Conservation (phyloP, 495 filamentous ascomycete species). For the Hypoxylon subgilvum region DNA sequence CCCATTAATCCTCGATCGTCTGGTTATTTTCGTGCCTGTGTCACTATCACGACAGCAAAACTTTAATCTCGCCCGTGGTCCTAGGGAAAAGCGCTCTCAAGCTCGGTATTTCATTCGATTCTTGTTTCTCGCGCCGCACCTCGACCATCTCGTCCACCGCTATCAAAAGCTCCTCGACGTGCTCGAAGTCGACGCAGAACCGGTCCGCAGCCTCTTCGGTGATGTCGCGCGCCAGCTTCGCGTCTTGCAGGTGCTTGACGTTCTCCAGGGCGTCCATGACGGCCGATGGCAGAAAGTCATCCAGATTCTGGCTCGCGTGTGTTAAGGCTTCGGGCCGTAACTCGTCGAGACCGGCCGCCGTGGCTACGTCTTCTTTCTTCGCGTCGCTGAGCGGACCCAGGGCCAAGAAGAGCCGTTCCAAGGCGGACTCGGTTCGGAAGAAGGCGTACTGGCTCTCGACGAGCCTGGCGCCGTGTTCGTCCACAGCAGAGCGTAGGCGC, state of each 20-base stretch:
- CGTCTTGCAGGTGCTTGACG: conserved; percentile 72
- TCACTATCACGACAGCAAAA: conserved; percentile 63
- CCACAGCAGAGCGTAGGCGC: conserved; percentile 55
- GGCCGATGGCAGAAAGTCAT: conserved; percentile 90
- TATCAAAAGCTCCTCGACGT: conserved; percentile 70
- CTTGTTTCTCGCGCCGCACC: conserved; percentile 45
- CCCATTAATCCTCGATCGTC: background rate
- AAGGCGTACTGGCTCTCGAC: conserved; percentile 67
- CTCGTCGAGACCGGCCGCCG: conserved; percentile 49
- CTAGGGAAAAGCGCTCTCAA: conserved; percentile 77
- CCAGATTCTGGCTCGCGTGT: conserved; percentile 74
- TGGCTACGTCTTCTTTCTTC: conserved; percentile 44
- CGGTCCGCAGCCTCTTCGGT: conserved; percentile 82
- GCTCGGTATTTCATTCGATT: conserved; percentile 51
- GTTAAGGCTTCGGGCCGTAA: conserved; percentile 70
- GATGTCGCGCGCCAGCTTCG: conserved; percentile 71
- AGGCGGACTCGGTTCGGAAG: conserved; percentile 75
- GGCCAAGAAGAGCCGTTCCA: conserved; percentile 70
- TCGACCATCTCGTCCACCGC: conserved; percentile 53
- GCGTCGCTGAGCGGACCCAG: conserved; percentile 50
- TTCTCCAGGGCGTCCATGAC: conserved; percentile 89
- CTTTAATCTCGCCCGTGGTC: conserved; percentile 83
- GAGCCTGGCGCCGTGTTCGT: conserved; percentile 52
- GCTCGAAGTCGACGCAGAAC: conserved; percentile 92
- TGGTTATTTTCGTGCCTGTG: background rate